Base-by-base conservation (phyloP, 768 basidiomycete species). In the Dacryopinax primogenitus region DNA sequence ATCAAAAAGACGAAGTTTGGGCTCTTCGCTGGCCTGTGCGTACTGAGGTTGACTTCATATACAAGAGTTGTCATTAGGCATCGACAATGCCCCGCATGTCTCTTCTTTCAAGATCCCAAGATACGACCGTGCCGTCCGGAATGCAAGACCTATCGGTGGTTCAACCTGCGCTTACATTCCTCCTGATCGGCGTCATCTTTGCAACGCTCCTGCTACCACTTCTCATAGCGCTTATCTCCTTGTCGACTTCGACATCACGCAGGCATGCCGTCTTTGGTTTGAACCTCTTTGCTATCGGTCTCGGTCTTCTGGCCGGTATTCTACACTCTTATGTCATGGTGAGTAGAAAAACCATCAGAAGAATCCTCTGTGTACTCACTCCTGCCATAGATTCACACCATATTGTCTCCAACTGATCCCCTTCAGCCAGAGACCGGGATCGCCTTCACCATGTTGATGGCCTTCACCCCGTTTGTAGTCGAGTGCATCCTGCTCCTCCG, bases 401-500 rank as follows among this genome's bases (percentile, higher is more conserved):
- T 58, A 15, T 30, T 58, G 7, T 58, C 51, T 30, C 51, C 51
- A 6, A 28, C 51, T 28, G 18, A 58, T 58, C 51, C 51, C 3
- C 51, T 58, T 3, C 51, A 58, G 32, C 51, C 51, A 4, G 26
- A 58, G 18, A 58, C 30, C 3, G 51, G 26, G 13, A 70, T 71
- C 2, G 69, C 70, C 0, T 71, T 69, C 63, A 69, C 72, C 9
- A 44, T 66, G 0, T 63, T 78, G 41, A 66, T 70, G 15, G 66
- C 73, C 9, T 67, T 73, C 58, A 71, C 74, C 1, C 77, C 77
- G 16, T 58, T 77, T 0, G 69, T 78, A 51, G 72, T 77, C 23
- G 78, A 79, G 66, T 73, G 71, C 13, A 74, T 79, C 37, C 74
- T 79, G 9, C 41, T 77, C n/a, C 69, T 78, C 62, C 73, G 78